Base-by-base conservation (phyloP, 495 filamentous ascomycete species). In the Lentithecium fluviatile region DNA sequence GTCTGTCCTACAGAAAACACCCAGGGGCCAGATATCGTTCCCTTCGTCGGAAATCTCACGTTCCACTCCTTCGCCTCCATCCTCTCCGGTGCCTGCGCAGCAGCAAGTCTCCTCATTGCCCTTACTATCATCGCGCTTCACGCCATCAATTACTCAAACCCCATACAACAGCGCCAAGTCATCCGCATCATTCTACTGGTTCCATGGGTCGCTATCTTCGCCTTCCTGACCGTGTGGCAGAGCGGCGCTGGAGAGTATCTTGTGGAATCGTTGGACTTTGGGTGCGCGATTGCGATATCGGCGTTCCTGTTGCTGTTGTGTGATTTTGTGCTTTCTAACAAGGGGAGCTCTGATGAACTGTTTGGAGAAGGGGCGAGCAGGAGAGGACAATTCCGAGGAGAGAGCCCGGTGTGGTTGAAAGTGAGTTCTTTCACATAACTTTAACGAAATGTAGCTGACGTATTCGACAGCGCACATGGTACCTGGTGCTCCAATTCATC, bases 401-500 rank as follows among this genome's bases (percentile, higher is more conserved):
- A 49, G 5, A 61, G 57, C 45, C 63, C 63, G 15, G 13, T 21
- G 34, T 66, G 63, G 63, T 37, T 66, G 38, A 66, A 61, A 45
- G 62, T 64, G 48, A 12, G 59, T 8, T 19, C 45, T 10, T 20
- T 19, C 21, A 1, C 15, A 0, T 12, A 0, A 32, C n/a, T 19
- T 47, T 15, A 46, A 1, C 25, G 45, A 45, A 21, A n/a, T 24
- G 6, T 3, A 19, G 46, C 48, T 40, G 37, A 59, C 23, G 45
- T 15, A 12, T 25, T 17, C 20, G 29, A 13, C 29, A 68, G 64
- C 40, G 55, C 25, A 48, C 55, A 0, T 62, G 64, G 48, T 51
- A 70, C 36, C 15, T 45, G 15, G 68, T 67, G 6, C 62, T 72
- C 42, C 70, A 72, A 47, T 72, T 68, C 51, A 69, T 69, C 7